Evolutionary conservation across 306 rosid genomes (phyloP), one percentile per base, ranked within the genome.

Genomic region (Acacia crassicarpa): DNA sequence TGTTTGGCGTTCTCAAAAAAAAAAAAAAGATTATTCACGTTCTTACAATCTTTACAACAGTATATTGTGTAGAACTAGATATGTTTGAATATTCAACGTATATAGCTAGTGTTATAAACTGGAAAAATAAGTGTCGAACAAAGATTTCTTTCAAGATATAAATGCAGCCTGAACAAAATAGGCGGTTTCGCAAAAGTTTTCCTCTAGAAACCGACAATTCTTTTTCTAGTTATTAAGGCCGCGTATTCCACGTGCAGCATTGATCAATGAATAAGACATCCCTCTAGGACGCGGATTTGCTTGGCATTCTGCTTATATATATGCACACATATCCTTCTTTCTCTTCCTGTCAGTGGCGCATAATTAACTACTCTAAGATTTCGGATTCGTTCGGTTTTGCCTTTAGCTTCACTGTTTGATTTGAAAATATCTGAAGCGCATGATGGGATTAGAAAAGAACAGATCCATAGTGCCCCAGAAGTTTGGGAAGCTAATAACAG

Each of bases 401-500:
- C 41, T 63, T 63, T 30, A 63, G 12, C n/a, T 30, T 63, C 69
- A 20, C 22, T 22, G 53, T 46, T 5, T 13, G 51, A 19, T 14
- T 40, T 30, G 68, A 40, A 30, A 13, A 12, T 63, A 12, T 63
- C 13, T 63, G 63, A 56, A n/a, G 27, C 27, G 22, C n/a, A 23
- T 62, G 35, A 62, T 27, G 69, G 69, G 7, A 25, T 61, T 61
- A 63, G 69, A 14, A 62, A 62, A 27, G 40, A 62, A 27, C 9
- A 9, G 68, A 62, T 61, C 67, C 35, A 69, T 86, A 72, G 83
- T 43, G 51, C 85, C 93, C 48, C 94, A 92, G 59, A 92, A 91
- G 25, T 90, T 89, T 69, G 94, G 94, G 45, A 86, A 88, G 81
- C 25, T 89, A 20, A 75, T 90, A 8, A 90, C 94, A 25, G 56